phyloP scores from a whole-genome alignment of 116 monocot species.

The Trichopus zeylanicus region DNA sequence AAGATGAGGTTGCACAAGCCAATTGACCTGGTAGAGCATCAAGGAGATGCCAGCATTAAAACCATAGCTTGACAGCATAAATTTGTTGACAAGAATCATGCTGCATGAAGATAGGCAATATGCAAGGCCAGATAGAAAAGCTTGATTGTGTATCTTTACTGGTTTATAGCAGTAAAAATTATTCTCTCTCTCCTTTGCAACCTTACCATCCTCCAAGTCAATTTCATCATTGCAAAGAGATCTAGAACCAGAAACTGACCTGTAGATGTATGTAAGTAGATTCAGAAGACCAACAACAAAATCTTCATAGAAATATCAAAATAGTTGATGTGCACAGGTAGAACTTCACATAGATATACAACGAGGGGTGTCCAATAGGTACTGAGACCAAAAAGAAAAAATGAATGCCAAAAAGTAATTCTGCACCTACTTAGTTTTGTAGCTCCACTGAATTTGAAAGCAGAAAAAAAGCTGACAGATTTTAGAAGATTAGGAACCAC shows the following conservation, averaged over 20 bases:
- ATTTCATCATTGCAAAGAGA: slow-evolving; percentile 31
- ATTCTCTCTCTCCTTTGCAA: slow-evolving; percentile 44
- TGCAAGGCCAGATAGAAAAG: slow-evolving; percentile 81
- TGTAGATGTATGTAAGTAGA: slow-evolving; percentile 5
- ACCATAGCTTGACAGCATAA: slow-evolving; percentile 75
- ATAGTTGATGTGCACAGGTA: background rate
- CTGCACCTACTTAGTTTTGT: too few relatives aligned
- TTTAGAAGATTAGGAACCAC: too few relatives aligned
- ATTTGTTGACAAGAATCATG: slow-evolving; percentile 96
- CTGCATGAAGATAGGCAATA: slow-evolving; percentile 94
- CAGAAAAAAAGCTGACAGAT: too few relatives aligned
- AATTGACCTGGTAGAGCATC: slow-evolving; percentile 88
- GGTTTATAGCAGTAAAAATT: slow-evolving; percentile 22
- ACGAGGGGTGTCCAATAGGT: too few relatives aligned
- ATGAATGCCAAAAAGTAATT: too few relatives aligned
- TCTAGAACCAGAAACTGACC: slow-evolving; percentile 49
- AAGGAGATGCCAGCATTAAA: slow-evolving; percentile 87
- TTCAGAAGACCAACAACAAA: background rate
- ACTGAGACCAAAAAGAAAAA: too few relatives aligned
- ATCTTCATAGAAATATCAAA: background rate
- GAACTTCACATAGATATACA: too few relatives aligned
- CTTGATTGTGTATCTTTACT: slow-evolving; percentile 59
- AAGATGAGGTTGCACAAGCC: background rate
- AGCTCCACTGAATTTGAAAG: background rate
- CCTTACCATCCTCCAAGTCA: slow-evolving; percentile 71